These are phyloP conservation scores for Tetraselmis striata DNA, from an alignment of 139 green algal species.

Conservation along the genomic window DNA sequence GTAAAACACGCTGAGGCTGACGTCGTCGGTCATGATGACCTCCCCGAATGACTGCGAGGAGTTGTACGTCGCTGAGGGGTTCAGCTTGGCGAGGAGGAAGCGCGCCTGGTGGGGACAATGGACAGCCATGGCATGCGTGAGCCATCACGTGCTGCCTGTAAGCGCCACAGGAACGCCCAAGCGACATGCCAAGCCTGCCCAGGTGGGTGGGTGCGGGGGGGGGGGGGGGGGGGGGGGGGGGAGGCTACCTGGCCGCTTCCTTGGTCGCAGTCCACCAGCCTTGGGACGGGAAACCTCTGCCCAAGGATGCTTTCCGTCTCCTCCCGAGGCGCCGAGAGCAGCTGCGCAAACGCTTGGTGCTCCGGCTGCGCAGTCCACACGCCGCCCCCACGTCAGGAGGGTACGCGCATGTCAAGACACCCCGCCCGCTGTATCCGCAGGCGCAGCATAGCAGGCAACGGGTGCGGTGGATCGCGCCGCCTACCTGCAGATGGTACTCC, in stretches of 20 bases:
- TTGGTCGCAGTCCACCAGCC: slow-evolving; percentile 94
- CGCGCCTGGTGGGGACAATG: slow-evolving; percentile 76
- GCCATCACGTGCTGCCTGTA: too few relatives aligned
- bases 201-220: too few relatives aligned
- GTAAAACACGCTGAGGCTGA: slow-evolving; percentile 83
- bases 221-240: too few relatives aligned
- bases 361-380: slow-evolving; percentile 82
- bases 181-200: too few relatives aligned
- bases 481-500: slow-evolving; percentile 48
- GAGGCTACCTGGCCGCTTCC: slow-evolving; percentile 75
- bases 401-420: neutral
- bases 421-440: neutral
- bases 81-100: slow-evolving; percentile 96
- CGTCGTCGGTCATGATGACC: slow-evolving; percentile 97
- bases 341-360: slow-evolving; percentile 80
- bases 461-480: neutral
- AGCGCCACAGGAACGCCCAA: too few relatives aligned
- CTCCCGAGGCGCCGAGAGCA: slow-evolving; percentile 63
- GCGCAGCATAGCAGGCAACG: neutral
- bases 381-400: slow-evolving; percentile 16
- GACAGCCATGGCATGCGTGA: neutral
- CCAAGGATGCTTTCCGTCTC: slow-evolving; percentile 63
- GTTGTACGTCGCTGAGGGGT: slow-evolving; percentile 89
- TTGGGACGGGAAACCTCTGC: slow-evolving; percentile 83
- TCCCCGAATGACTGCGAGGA: slow-evolving; percentile 24